Base-by-base conservation (phyloP, 2,329 filamentous ascomycete species). In the Hansfordia pulvinata region DNA sequence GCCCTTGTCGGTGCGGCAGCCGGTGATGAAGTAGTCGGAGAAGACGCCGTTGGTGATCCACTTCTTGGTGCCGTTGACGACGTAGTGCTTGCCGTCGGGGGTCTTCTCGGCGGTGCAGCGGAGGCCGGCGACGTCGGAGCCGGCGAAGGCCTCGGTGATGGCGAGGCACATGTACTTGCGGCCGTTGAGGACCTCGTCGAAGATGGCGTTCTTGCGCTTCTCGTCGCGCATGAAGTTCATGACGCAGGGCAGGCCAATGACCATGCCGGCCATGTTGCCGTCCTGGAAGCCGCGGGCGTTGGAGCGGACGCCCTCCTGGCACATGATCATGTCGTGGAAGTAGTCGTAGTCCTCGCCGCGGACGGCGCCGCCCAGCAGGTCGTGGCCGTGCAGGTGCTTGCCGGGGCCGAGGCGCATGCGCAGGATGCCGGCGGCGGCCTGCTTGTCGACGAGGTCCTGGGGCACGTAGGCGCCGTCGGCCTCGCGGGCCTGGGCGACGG, bases 131-230 rank as follows among this genome's bases (percentile, higher is more conserved):
- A 92, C 83, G 49, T 92, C 84, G 19, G 69, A 77, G 10, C 83
- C 83, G 10, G 83, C 83, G 52, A 92, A 90, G 0, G 84, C 83
- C 53, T 93, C 84, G 2, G 83, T 90, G 44, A 92, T 84, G 28
- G 83, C 83, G 3, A 93, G 61, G 45, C 78, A 88, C 47, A 90
- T 83, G 63, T 86, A 86, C 69, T 90, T 90, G 63, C 75, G 71
- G 33, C 83, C 83, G 23, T 66, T 70, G 37, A 92, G 66, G 23
- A 83, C 76, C 41, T 90, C 80, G 19, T 73, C 62, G 18, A 74
- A 69, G 24, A 92, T 63, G 28, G 62, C 63, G 39, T 75, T 64
- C 54, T 75, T 76, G 40, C 82, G 66, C 21, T 58, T 58, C 30
- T 70, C 59, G 42, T 88, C 67, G 27, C 67, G 70, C 49, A 80